Percentiles rank a stretch among this genome's conserved stretches.
phyloP scores from a whole-genome alignment of 371 early-diverging fungal species.

The Lichtheimia hyalospora region DNA sequence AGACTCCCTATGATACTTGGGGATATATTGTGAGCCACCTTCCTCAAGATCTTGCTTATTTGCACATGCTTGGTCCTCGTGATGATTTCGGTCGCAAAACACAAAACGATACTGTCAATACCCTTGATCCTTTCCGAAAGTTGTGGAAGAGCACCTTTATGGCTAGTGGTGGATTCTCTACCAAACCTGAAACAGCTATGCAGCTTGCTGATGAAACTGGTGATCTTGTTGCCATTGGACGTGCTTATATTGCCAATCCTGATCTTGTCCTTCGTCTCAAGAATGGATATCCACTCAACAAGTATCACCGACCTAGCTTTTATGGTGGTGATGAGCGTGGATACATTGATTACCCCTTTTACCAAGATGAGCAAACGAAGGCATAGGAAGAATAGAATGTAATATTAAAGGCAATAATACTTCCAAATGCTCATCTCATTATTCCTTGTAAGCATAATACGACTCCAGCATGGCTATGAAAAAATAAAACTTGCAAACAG shows the following conservation, averaged over 20 bases:
- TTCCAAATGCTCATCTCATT: too few species aligned
- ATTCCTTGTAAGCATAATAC: too few species aligned
- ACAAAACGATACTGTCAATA: constrained; percentile 8
- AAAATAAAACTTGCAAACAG: too few species aligned
- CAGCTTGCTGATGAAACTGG: constrained; percentile 22
- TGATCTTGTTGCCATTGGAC: constrained; percentile 31
- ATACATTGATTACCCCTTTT: constrained; percentile 33
- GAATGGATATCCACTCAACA: constrained; percentile 21
- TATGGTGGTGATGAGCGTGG: constrained; percentile 19
- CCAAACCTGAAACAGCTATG: constrained; percentile 14
- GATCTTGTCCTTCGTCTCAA: constrained; percentile 30
- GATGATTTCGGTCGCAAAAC: constrained; percentile 11
- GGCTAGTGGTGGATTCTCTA: constrained; percentile 27
- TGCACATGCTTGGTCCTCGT: constrained; percentile 37
- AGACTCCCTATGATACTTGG: constrained; percentile 36
- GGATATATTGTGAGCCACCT: constrained; percentile 19
- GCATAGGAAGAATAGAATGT: background rate
- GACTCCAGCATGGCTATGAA: too few species aligned
- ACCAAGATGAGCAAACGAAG: constrained; percentile 2
- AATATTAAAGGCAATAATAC: too few species aligned
- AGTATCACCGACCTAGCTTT: constrained; percentile 28
- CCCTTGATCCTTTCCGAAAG: constrained; percentile 26
- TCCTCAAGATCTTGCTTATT: constrained; percentile 28
- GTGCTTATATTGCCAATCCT: constrained; percentile 38
- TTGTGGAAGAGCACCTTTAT: constrained; percentile 34